phyloP scores from a whole-genome alignment of 805 yeast species.

The Starmerella sp. region DNA sequence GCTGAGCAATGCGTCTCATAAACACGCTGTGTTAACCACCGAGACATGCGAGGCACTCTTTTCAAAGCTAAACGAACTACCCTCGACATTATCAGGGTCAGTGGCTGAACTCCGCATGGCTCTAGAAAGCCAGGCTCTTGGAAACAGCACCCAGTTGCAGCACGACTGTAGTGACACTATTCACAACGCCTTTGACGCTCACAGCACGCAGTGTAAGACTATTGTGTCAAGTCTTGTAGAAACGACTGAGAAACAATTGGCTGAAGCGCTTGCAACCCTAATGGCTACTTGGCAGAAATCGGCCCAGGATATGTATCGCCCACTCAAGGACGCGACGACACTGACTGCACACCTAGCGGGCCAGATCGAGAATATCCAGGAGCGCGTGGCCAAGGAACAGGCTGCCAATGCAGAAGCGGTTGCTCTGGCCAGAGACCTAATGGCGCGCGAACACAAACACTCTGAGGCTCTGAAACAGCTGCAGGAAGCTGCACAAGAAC shows the following conservation, averaged over 20 bases:
- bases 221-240: background rate
- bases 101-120: background rate
- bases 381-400: background rate
- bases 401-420: background rate
- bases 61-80: background rate
- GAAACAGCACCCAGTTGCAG: background rate
- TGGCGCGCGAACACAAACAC: background rate
- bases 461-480: background rate
- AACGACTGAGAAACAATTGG: background rate
- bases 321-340: background rate
- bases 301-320: background rate
- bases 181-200: background rate
- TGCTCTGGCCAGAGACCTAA: background rate
- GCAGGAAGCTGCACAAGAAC: background rate
- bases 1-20: background rate
- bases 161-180: background rate
- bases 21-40: background rate
- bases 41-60: background rate
- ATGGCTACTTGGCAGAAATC: background rate
- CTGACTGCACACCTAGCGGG: background rate
- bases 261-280: background rate
- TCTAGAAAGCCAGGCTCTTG: background rate
- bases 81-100: background rate
- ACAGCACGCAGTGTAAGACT: background rate
- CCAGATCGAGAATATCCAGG: background rate